phyloP scores from a whole-genome alignment of 768 basidiomycete genomes.

The Kwoniella dendrophila region DNA sequence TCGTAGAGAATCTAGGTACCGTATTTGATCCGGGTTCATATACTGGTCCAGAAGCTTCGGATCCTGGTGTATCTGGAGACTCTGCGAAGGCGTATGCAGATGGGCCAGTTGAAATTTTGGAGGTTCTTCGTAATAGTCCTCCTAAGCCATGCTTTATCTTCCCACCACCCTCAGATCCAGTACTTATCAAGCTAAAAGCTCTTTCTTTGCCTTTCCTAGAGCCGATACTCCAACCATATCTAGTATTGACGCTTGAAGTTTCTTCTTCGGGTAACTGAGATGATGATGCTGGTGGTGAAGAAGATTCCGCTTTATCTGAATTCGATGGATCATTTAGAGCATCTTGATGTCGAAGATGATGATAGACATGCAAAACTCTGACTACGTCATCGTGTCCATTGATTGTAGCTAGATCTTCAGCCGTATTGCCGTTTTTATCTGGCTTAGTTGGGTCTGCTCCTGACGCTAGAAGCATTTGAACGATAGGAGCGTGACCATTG shows the following conservation, averaged over 20 bases:
- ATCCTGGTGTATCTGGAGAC: conserved; percentile 6
- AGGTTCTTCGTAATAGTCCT: conserved; percentile 28
- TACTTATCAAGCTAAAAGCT: conserved; percentile 38
- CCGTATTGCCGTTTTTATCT: conserved; percentile 90
- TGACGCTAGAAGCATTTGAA: conserved; percentile 75
- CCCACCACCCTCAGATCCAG: conserved; percentile 26
- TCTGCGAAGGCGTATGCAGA: neutral
- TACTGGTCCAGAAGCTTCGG: conserved; percentile 8
- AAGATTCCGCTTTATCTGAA: conserved; percentile 25
- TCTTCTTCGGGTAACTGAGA: conserved; percentile 23
- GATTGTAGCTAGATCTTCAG: conserved; percentile 77
- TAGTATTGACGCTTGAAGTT: conserved; percentile 4
- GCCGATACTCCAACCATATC: conserved; percentile 12
- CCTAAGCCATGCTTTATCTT: conserved; percentile 39
- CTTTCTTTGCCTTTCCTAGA: conserved; percentile 46
- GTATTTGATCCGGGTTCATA: neutral
- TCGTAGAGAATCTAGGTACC: conserved; percentile 13
- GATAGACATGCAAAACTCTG: conserved; percentile 69
- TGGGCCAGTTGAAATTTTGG: conserved; percentile 13
- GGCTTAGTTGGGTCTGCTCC: conserved; percentile 78
- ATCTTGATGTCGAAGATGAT: conserved; percentile 38
- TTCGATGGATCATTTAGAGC: conserved; percentile 18
- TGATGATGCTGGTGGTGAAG: conserved; percentile 20
- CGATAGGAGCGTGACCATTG: conserved; percentile 80
- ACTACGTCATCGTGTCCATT: conserved; percentile 81